Conservation (phyloP, 768 basidiomycete species). For the Leccinum uliginosum region DNA sequence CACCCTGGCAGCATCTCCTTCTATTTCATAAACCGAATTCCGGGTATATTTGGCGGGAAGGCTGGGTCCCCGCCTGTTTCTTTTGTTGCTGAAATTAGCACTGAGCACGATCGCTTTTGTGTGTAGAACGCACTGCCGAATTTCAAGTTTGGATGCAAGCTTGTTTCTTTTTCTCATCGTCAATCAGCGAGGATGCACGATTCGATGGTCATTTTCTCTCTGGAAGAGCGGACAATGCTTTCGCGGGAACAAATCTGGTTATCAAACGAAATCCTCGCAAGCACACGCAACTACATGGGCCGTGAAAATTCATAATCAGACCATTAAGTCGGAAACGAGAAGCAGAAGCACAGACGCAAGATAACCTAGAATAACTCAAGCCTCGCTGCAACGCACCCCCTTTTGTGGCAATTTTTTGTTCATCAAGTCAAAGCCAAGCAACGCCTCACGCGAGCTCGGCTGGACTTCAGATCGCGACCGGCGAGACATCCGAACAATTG, state of each 20-base stretch:
- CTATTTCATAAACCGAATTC: conserved; percentile 10
- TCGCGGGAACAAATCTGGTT: conserved; percentile 22
- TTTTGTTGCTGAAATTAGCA: conserved; percentile 5
- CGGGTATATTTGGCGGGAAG: neutral
- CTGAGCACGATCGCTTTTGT: neutral
- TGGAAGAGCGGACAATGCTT: neutral
- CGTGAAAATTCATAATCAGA: neutral
- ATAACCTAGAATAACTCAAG: neutral
- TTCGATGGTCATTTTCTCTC: neutral
- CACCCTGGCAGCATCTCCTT: neutral
- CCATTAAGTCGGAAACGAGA: neutral
- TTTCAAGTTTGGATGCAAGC: neutral
- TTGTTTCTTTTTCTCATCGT: neutral
- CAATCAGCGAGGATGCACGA: neutral
- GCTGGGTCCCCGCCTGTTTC: neutral
- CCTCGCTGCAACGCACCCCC: neutral
- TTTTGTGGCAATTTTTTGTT: neutral
- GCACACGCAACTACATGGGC: neutral
- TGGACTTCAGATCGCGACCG: neutral
- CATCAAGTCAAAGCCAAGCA: neutral
- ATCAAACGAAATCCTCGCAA: neutral
- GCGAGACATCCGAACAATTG: neutral
- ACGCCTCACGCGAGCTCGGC: neutral
- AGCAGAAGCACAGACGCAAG: neutral
- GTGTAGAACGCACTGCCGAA: neutral